Percentiles rank a stretch among this genome's conserved stretches.
Conservation (phyloP, 2,329 filamentous ascomycete genomes). For the Cercospora zeina region DNA sequence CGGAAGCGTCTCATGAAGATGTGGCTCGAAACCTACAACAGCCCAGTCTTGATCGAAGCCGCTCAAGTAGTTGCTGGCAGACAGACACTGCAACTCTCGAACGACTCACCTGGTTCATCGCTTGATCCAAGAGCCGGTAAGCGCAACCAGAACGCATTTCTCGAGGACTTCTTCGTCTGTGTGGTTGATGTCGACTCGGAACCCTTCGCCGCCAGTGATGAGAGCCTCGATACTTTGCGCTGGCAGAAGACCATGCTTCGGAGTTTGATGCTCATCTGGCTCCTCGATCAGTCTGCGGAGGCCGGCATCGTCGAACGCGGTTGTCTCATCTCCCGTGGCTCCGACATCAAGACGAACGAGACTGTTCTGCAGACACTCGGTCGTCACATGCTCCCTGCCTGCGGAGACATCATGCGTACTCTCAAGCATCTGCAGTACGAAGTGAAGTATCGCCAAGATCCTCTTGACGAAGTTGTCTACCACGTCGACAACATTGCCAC, state of each 20-base stretch:
- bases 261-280: constrained; percentile 60
- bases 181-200: constrained; percentile 55
- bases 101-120: constrained; percentile 20
- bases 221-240: constrained; percentile 18
- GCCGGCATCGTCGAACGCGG: constrained; percentile 39
- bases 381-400: constrained; percentile 57
- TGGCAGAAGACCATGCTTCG: constrained; percentile 60
- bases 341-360: constrained; percentile 58
- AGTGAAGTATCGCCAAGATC: constrained; percentile 56
- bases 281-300: constrained; percentile 58
- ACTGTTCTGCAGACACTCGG: constrained; percentile 55
- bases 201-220: constrained; percentile 3
- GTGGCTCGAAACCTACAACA: constrained; percentile 60
- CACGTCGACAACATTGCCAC: constrained; percentile 61
- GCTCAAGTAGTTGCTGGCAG: constrained; percentile 62
- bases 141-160: constrained; percentile 44
- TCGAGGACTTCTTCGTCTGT: constrained; percentile 59
- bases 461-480: constrained; percentile 61
- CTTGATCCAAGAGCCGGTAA: constrained; percentile 31
- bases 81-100: constrained; percentile 28
- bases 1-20: constrained; percentile 58
- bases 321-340: constrained; percentile 55
- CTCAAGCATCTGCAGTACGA: constrained; percentile 59
- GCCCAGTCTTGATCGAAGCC: constrained; percentile 53
- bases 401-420: constrained; percentile 58